Base-by-base conservation (phyloP, 441 rosid genomes). In the Iberis amara region DNA sequence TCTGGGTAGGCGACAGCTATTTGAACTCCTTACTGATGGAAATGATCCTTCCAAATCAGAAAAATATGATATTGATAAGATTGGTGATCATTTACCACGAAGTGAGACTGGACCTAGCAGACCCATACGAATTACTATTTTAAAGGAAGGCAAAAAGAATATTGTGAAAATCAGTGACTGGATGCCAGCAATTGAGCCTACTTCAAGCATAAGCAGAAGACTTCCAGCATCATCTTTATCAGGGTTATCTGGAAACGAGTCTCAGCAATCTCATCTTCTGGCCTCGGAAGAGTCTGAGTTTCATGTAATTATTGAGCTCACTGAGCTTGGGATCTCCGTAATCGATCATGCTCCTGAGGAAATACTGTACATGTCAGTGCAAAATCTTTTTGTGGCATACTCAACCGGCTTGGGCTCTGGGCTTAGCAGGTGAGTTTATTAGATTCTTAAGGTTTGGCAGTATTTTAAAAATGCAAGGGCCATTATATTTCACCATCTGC, bases 261-360 rank as follows among this genome's bases (percentile, higher is more conserved):
- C 71, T 65, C 75, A 62, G 62, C 76, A 62, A 39, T 82, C 76
- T 61, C 78, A 74, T 46, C 58, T 73, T 65, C 57, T 54, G 27
- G 58, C 77, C 15, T 27, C 69, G 6, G 37, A 74, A 43, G 94
- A 82, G 44, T 70, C 74, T 58, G 96, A 94, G 77, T 89, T 86
- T 76, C 99, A 86, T 79, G 78, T 85, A 49, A 64, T 85, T 61
- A 58, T 89, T 54, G 99, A 94, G 79, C 82, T 89, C 59, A 78
- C 90, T 30, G 99, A 89, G 73, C 89, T 94, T 57, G 97, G 99
- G 43, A 70, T 89, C 66, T 94, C 99, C 11, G 66, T 94, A 31
- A 62, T 89, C 14, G 99, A 94, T 70, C 91, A 86, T 71, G 85
- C 97, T 24, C 99, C 99, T 45, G 97, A 89, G 76, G 99, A 86